These are phyloP conservation scores for Erythrobasidium hasegawianum DNA, from an alignment of 1,284 basidiomycete species.

Conservation along the genomic window DNA sequence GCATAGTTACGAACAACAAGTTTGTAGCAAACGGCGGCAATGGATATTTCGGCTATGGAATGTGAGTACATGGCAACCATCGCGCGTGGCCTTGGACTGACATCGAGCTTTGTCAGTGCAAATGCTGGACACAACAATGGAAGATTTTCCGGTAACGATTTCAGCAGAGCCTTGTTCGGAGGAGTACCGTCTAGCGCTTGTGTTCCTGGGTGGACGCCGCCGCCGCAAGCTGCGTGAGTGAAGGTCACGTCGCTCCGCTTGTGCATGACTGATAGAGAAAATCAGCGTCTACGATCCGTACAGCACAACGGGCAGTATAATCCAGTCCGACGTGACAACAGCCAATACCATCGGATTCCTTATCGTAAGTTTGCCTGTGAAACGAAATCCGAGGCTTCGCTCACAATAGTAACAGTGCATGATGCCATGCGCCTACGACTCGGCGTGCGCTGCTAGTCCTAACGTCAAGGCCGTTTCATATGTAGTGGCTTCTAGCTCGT, in stretches of 20 bases:
- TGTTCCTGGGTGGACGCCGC: constrained; percentile 32
- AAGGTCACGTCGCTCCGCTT: not conserved
- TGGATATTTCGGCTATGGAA: constrained; percentile 44
- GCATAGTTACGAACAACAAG: constrained; percentile 61
- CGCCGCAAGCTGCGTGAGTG: constrained; percentile 37
- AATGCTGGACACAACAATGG: constrained; percentile 41
- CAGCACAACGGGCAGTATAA: constrained; percentile 38
- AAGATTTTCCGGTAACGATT: constrained; percentile 41
- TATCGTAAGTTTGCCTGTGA: constrained; percentile 10
- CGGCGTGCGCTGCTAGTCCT: constrained; percentile 9
- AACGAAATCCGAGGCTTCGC: not conserved
- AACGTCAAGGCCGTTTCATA: constrained; percentile 3
- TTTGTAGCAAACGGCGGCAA: constrained; percentile 48
- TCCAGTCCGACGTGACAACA: constrained; percentile 28
- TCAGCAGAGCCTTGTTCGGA: constrained; percentile 39
- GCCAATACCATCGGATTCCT: constrained; percentile 37
- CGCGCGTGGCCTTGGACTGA: not conserved
- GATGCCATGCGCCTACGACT: constrained; percentile 30
- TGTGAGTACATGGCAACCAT: constrained; percentile 15
- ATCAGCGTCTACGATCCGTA: constrained; percentile 38
- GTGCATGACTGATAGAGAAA: too few relatives aligned
- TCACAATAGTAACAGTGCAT: constrained; percentile 14
- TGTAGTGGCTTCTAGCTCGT: too few relatives aligned
- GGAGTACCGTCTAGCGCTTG: constrained; percentile 38
- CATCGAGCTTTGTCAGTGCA: constrained; percentile 7